Base-by-base conservation (phyloP, 2,329 filamentous ascomycete genomes). In the Gaeumannomyces tritici region DNA sequence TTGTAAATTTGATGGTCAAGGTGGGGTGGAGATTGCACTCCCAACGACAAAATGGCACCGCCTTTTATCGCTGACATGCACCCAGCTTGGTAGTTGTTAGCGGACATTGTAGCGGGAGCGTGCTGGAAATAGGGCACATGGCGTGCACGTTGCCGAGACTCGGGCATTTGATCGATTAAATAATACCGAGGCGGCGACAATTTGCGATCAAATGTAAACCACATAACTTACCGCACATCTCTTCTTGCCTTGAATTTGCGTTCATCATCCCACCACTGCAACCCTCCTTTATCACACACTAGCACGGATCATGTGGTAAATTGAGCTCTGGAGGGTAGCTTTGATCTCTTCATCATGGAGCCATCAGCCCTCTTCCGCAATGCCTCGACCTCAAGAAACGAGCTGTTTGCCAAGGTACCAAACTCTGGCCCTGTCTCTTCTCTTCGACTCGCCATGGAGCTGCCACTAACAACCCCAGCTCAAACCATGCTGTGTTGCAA, bases 401-500 rank as follows among this genome's bases (percentile, higher is more conserved):
- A 65, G 21, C 68, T 71, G 56, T 71, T 71, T 60, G 62, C 61
- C 59, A 69, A 70, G 66, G 70, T 69, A 28, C 47, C 57, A 60
- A 21, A 12, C 8, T 18, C 35, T 2, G 47, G 15, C 27, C 28
- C 11, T 11, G 13, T 18, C 27, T 29, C 18, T 3, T n/a, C 55
- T 21, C 18, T 33, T 27, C 15, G 13, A 27, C 15, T 15, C 2
- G 15, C 15, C 5, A 13, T 21, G 27, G n/a, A 15, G 33, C n/a
- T 35, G 57, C 24, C 29, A 11, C 28, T 62, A 21, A 62, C 35
- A 35, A 4, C 29, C 21, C 15, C 57, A 88, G 85, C 80, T 88
- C 64, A 87, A 87, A 73, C 84, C 85, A 70, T 79, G 75, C 66
- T 88, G 85, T 67, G 77, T 88, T 62, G 77, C 80, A 63, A 80